Evolutionary conservation across 2,329 filamentous ascomycete genomes (phyloP).

Genomic region (Emergomyces africanus): DNA sequence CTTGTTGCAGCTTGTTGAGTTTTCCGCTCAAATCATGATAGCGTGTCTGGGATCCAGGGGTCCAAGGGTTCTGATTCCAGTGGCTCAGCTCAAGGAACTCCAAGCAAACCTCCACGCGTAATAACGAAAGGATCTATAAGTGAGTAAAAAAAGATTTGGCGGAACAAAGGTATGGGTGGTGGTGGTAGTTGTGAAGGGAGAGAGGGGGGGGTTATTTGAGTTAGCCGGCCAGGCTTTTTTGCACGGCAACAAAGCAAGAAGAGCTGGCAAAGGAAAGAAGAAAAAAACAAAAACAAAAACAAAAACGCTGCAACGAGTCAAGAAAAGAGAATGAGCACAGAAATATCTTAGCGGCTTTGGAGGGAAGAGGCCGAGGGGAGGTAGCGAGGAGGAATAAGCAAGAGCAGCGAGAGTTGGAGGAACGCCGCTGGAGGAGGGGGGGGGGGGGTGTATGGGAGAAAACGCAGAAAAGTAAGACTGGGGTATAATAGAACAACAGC

Average conservation of each 20-base stretch:
- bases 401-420: background rate
- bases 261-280: background rate
- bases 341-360: background rate
- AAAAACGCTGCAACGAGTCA: background rate
- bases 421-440: too few species aligned
- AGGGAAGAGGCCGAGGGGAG: background rate
- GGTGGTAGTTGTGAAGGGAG: background rate
- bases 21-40: background rate
- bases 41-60: background rate
- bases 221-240: background rate
- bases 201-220: background rate
- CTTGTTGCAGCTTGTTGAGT: background rate
- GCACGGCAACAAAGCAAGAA: background rate
- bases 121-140: background rate
- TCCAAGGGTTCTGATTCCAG: background rate
- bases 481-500: background rate
- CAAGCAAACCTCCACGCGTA: background rate
- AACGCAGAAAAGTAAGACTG: constrained; percentile 5
- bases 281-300: background rate
- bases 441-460: background rate
- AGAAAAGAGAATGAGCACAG: background rate
- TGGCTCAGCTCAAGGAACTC: background rate
- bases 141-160: background rate
- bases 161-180: background rate
- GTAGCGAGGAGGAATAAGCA: constrained; percentile 12